Evolutionary conservation across 2,329 filamentous ascomycete species (phyloP), one percentile per base, ranked within the genome.

Genomic region (Cytospora leucostoma): DNA sequence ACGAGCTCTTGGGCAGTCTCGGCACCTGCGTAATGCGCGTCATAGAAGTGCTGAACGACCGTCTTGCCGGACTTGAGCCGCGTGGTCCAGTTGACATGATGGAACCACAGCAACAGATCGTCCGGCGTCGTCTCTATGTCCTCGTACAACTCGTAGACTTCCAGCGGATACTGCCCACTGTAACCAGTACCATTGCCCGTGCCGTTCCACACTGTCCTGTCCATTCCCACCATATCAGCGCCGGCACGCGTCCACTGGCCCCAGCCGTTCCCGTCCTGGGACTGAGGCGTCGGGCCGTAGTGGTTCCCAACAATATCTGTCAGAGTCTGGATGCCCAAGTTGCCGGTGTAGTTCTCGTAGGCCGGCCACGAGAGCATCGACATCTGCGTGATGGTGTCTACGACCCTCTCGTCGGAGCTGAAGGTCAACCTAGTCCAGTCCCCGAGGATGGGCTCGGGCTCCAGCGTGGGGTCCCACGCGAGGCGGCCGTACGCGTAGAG

Each of bases 221-320:
- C 88, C 88, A 91, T 91, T 0, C 89, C 88, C 61, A 91, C 84
- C 5, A 78, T 78, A 21, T 76, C 68, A 0, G 72, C 71, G 65
- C 89, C 84, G 0, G 88, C 88, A 4, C 88, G 83, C 0, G 88
- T 90, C 87, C 88, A 91, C 71, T 90, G 88, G 11, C 88, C 88
- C 86, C 86, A 91, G 2, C 82, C 82, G 67, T 90, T 91, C 68
- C 80, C 79, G 66, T 91, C 88, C 70, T 88, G 85, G 0, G 84
- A 86, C 10, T 81, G 84, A 1, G 88, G 87, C 63, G 87, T 89
- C 0, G 89, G 87, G 0, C 89, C 88, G 70, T 84, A 89, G 74
- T 91, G 88, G 0, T 82, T 84, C 65, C 85, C 84, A 0, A 89
- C 75, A 60, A 90, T 90, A 69, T 91, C 87, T 0, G 85, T 86